A percentile compares a stretch with the other conserved stretches of the same genome.
Conservation (phyloP, 495 filamentous ascomycete species). For the Choiromyces venosus region DNA sequence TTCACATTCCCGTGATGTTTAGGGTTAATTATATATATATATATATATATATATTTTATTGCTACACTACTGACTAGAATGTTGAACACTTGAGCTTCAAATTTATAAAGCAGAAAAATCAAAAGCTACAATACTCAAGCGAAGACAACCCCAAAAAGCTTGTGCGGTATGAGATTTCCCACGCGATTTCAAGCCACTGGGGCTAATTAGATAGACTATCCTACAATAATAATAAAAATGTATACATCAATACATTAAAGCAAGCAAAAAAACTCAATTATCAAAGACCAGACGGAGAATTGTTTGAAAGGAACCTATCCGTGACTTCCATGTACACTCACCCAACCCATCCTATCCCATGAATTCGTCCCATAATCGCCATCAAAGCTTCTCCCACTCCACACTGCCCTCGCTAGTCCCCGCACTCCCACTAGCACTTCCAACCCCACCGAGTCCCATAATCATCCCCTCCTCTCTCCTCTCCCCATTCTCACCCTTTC, state of each 20-base stretch:
- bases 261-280: not conserved
- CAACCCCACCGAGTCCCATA: slow-evolving; percentile 47
- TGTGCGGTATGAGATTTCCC: not conserved
- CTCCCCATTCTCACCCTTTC: slow-evolving; percentile 47
- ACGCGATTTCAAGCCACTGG: not conserved
- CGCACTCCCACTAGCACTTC: slow-evolving; percentile 45
- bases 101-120: not conserved
- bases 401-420: slow-evolving; percentile 34
- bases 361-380: not conserved
- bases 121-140: not conserved
- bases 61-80: not conserved
- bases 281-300: not conserved
- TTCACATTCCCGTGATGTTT: not conserved
- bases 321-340: not conserved
- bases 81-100: not conserved
- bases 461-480: slow-evolving; percentile 47
- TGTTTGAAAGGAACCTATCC: not conserved
- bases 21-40: not conserved
- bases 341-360: not conserved
- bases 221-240: not conserved
- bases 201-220: not conserved
- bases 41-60: too few relatives aligned
- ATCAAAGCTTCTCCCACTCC: slow-evolving; percentile 31
- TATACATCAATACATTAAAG: not conserved
- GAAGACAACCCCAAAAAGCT: not conserved